Evolutionary conservation across 371 early-diverging fungal species (phyloP).

Genomic region (Apophysomyces sp.): DNA sequence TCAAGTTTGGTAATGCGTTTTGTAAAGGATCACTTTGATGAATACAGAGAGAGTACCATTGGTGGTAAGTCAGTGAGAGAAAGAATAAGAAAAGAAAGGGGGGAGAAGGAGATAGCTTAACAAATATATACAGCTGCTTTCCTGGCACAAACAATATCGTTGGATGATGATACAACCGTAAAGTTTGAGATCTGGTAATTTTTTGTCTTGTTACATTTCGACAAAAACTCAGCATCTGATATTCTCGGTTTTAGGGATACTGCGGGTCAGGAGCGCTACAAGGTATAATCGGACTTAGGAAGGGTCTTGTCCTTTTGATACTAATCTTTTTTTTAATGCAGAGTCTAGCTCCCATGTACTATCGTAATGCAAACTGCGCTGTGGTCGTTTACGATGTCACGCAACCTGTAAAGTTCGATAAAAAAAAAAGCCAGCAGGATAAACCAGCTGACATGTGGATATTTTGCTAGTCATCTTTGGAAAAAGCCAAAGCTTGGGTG

Average conservation of each 20-base stretch:
- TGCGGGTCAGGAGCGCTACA: conserved; percentile 94
- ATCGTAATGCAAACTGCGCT: conserved; percentile 95
- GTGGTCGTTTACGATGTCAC: conserved; percentile 98
- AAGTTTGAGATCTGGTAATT: conserved; percentile 87
- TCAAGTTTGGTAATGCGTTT: conserved; percentile 89
- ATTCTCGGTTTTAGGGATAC: conserved; percentile 72
- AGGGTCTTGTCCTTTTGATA: background rate
- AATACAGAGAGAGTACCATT: conserved; percentile 97
- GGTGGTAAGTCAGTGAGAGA: conserved; percentile 68
- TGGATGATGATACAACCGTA: conserved; percentile 73
- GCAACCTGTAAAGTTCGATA: conserved; percentile 64
- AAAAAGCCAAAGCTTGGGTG: conserved; percentile 98
- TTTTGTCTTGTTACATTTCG: background rate
- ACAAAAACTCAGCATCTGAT: too few species aligned
- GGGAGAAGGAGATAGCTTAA: background rate
- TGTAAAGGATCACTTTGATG: conserved; percentile 96
- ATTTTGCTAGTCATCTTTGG: conserved; percentile 78
- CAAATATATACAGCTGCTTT: conserved; percentile 65
- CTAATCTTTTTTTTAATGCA: conserved; percentile 21
- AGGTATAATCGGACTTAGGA: conserved; percentile 37
- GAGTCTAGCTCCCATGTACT: conserved; percentile 99
- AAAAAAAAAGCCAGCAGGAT: background rate
- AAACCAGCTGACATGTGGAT: background rate
- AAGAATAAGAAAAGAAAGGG: background rate
- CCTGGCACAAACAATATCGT: conserved; percentile 69